These are phyloP conservation scores for Cruciata laevipes DNA, from an alignment of 257 asterid genomes.

Conservation along the genomic window DNA sequence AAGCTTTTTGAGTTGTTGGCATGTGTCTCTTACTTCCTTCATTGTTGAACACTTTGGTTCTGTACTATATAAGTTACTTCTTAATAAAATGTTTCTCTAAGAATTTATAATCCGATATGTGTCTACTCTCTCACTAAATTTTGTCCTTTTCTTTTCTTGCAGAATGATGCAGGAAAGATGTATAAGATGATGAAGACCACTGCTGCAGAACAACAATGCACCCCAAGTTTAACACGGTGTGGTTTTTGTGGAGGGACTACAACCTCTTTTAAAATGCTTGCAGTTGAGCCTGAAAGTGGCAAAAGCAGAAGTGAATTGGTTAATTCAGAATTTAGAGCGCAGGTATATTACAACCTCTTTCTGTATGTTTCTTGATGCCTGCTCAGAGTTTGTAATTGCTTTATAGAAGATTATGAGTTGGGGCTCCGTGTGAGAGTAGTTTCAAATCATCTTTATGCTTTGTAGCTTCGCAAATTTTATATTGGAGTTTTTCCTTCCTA, in stretches of 20 bases:
- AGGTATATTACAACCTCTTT: slow-evolving; percentile 25
- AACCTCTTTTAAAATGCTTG: slow-evolving; percentile 53
- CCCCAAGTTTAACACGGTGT: slow-evolving; percentile 58
- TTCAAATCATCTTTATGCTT: too few species aligned
- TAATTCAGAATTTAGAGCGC: slow-evolving; percentile 45
- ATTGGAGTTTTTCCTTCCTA: neutral
- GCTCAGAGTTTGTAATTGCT: neutral
- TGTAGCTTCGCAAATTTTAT: neutral
- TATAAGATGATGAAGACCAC: slow-evolving; percentile 53
- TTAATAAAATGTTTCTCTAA: neutral
- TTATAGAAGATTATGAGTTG: neutral
- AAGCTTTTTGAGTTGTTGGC: neutral
- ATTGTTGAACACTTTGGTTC: neutral
- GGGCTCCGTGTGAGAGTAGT: too few species aligned
- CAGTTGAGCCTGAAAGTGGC: slow-evolving; percentile 31
- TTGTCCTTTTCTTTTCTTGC: slow-evolving; percentile 16
- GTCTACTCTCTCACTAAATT: slow-evolving; percentile 15
- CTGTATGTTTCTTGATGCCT: neutral
- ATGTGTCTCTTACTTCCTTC: neutral
- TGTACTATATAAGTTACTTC: neutral
- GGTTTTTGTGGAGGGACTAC: slow-evolving; percentile 87
- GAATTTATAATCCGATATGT: neutral
- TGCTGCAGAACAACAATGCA: slow-evolving; percentile 39
- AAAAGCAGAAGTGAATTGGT: slow-evolving; percentile 34
- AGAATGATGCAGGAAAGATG: slow-evolving; percentile 91